Base-by-base conservation (phyloP, 179 eudicot species). In the Beta macrorhiza region DNA sequence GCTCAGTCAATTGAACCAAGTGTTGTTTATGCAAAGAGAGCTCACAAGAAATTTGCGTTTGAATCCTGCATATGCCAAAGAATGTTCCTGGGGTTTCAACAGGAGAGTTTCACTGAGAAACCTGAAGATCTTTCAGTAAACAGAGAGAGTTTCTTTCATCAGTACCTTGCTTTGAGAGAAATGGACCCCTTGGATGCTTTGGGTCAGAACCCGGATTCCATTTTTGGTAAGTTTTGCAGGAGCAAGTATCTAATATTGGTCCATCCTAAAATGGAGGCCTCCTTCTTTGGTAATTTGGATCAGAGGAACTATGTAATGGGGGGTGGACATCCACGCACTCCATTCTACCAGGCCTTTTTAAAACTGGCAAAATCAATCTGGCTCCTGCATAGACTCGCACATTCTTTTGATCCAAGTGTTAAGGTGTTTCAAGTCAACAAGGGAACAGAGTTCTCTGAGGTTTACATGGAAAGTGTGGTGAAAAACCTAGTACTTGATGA, bases 271-370 rank as follows among this genome's bases (percentile, higher is more conserved):
- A 95, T 95, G 98, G 99, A 95, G 84, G 89, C 93, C 57, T 90
- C 99, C 0, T 93, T 95, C 79, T 95, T 95, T n/a, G 96, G 97
- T 53, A 93, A 92, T 83, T 84, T 93, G 79, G 98, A 93, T 85
- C 99, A 93, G 76, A 84, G 96, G 63, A 92, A 91, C 87, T 89
- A 88, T 78, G 86, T 92, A 19, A 82, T 84, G 90, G 95, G 95
- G 7, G 97, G 99, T 15, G 98, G 98, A 32, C 98, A 93, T 83
- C 99, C 99, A 51, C 90, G 98, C 83, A 94, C 96, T 5, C 95
- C 95, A 14, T 93, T 95, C 82, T 95, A 93, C 87, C 93, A 87
- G 78, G 98, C 94, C 17, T 93, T 93, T 78, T 85, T 92, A 76
- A 93, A 92, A 81, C 84, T 94, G 74, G 96, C 97, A 15, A 94